Evolutionary conservation across 1,284 basidiomycete species (phyloP).

Genomic region (Naganishia sp.): DNA sequence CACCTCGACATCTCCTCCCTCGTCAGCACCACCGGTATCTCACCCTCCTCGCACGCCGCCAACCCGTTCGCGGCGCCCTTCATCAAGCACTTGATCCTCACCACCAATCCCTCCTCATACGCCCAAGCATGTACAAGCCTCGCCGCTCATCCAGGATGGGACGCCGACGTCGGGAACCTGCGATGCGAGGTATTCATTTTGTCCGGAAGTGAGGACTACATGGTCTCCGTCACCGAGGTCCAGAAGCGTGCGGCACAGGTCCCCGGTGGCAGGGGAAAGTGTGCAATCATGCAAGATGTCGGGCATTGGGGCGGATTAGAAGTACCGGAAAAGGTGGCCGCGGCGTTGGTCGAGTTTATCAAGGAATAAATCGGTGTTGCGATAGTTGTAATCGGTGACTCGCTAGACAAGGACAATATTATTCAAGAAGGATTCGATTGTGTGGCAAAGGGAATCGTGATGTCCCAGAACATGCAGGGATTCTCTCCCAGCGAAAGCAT

Average conservation of each 20-base stretch:
- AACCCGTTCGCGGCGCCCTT: slow-evolving; percentile 36
- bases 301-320: slow-evolving; percentile 45
- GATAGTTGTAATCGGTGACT: too few relatives aligned
- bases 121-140: slow-evolving; percentile 40
- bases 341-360: slow-evolving; percentile 29
- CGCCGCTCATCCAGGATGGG: slow-evolving; percentile 32
- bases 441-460: too few relatives aligned
- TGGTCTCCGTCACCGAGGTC: slow-evolving; percentile 35
- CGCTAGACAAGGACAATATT: too few relatives aligned
- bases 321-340: slow-evolving; percentile 36
- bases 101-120: slow-evolving; percentile 38
- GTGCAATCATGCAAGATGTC: slow-evolving; percentile 36
- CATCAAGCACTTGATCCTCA: slow-evolving; percentile 41
- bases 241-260: slow-evolving; percentile 36
- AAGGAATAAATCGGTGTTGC: too few relatives aligned
- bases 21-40: slow-evolving; percentile 38
- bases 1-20: slow-evolving; percentile 37
- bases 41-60: slow-evolving; percentile 31
- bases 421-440: too few relatives aligned
- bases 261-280: slow-evolving; percentile 33
- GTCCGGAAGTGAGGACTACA: slow-evolving; percentile 42
- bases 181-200: slow-evolving; percentile 37
- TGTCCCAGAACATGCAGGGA: too few relatives aligned
- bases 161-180: slow-evolving; percentile 32
- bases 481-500: too few relatives aligned